Evolutionary conservation across 1,284 basidiomycete genomes (phyloP).

Genomic region (Ceratobasidium theobromae): DNA sequence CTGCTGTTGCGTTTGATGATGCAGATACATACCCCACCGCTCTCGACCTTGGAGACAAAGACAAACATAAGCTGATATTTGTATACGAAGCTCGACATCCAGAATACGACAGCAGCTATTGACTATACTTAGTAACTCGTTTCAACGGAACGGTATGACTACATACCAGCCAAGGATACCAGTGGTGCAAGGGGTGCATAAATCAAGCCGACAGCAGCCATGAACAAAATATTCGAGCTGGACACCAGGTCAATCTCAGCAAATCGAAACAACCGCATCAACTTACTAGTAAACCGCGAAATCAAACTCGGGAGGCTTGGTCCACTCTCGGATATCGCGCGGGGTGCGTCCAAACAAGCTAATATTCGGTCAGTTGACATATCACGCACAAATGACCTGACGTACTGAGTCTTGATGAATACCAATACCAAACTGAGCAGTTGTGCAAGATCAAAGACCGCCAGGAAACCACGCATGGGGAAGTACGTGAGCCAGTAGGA

Average conservation of each 20-base stretch:
- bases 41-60: constrained; percentile 82
- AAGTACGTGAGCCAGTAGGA: constrained; percentile 95
- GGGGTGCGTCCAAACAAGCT: constrained; percentile 94
- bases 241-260: neutral
- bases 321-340: constrained; percentile 94
- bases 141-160: neutral
- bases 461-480: constrained; percentile 92
- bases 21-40: constrained; percentile 72
- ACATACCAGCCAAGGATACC: constrained; percentile 52
- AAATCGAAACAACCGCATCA: neutral
- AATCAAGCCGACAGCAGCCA: constrained; percentile 82
- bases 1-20: constrained; percentile 13
- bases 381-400: constrained; percentile 27
- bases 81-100: constrained; percentile 59
- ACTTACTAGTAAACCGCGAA: constrained; percentile 87
- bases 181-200: constrained; percentile 92
- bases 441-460: constrained; percentile 94
- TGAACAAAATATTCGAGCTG: constrained; percentile 56
- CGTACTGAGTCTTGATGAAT: constrained; percentile 75
- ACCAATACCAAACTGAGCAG: constrained; percentile 87
- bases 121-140: constrained; percentile 38
- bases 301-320: constrained; percentile 90
- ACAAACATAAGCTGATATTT: constrained; percentile 96
- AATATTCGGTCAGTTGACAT: constrained; percentile 18
- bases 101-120: constrained; percentile 77